Evolutionary conservation across 345 rosid genomes (phyloP).

Genomic region (Hibiscus tridactylites): DNA sequence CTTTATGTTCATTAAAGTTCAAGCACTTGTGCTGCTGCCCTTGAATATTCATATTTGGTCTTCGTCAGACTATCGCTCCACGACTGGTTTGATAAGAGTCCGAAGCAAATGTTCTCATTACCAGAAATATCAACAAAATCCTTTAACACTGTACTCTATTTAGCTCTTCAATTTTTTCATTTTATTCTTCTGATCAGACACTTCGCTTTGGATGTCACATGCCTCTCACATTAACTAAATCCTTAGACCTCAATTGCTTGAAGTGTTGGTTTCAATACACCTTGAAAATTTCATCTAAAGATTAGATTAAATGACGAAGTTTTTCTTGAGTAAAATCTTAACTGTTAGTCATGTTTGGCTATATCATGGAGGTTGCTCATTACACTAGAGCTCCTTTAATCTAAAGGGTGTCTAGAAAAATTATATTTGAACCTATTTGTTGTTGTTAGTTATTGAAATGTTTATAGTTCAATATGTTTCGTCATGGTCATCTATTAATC

Average conservation of each 20-base stretch:
- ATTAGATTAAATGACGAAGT: background rate
- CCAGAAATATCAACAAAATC: background rate
- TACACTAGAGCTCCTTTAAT: background rate
- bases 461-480: background rate
- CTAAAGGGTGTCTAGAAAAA: background rate
- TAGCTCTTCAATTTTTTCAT: background rate
- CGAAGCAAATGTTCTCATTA: background rate
- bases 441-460: background rate
- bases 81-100: background rate
- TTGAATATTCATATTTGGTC: background rate
- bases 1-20: background rate
- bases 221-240: background rate
- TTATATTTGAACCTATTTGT: background rate
- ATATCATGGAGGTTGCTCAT: background rate
- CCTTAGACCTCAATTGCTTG: background rate
- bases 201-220: background rate
- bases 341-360: background rate
- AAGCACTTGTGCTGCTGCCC: background rate
- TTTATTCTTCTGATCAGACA: background rate
- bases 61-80: background rate
- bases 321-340: conserved; percentile 1
- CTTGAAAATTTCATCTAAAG: background rate
- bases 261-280: background rate
- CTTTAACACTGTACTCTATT: background rate
- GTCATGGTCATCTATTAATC: conserved; percentile 14